Base-by-base conservation (phyloP, 352 stramenopile genomes). In the Phytophthora cajani region DNA sequence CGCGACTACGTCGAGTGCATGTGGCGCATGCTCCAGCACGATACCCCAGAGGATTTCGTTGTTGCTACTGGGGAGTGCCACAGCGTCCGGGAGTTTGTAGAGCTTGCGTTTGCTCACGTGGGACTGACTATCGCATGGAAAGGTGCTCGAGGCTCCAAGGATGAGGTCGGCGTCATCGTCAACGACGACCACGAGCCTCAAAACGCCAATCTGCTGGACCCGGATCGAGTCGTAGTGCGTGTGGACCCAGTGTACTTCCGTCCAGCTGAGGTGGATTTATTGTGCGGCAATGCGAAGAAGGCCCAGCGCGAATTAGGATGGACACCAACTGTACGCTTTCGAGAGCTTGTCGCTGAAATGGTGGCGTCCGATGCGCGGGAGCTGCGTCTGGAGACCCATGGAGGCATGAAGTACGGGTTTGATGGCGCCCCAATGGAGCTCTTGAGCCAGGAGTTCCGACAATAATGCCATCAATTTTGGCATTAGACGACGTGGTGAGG, bases 1-100 rank as follows among this genome's bases (percentile, higher is more conserved):
- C 88, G 92, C 57, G 98, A 99, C 82, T 99, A 99, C 72, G 95
- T 99, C 44, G 90, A 99, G 71, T 98, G 97, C 64, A 99, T 99
- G 98, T 99, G 98, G 98, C 91, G 89, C 64, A 99, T 99, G 96
- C 83, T 99, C 32, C 98, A 99, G 85, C 75, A 88, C 30, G 70
- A 82, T 1, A 67, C 51, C 3, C 82, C 86, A 1, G 58, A 95
- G 40, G 89, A 96, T 69, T 95, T 93, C 73, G 89, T 96, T 11
- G 82, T 94, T 14, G 89, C 89, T 12, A 99, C 98, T 19, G 97
- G 97, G 70, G 97, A 99, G 78, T 98, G 92, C 62, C 97, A 99
- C 78, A 98, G 96, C n/a, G 98, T 99, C 23, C 88, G 97, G 25
- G 97, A 99, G 82, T 99, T 99, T 83, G 83, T 99, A 47, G 97